Evolutionary conservation across 768 basidiomycete genomes (phyloP), one percentile per base, ranked within the genome.

Genomic region (Mycena kentingensis): DNA sequence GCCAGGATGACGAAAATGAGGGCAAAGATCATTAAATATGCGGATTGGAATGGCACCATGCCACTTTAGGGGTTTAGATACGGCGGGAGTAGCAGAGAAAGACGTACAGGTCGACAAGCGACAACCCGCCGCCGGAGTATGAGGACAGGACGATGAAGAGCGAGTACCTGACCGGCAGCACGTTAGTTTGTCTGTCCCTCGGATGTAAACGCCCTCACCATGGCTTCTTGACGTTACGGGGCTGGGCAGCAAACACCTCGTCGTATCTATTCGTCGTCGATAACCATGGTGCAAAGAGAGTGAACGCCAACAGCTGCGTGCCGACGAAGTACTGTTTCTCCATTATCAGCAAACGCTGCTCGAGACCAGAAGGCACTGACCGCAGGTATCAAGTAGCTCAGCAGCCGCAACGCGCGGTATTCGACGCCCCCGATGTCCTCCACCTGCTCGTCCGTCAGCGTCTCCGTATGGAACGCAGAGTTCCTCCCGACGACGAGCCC

Each of bases 341-440:
- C n/a, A n/a, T n/a, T n/a, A n/a, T n/a, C n/a, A n/a, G n/a, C n/a
- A n/a, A n/a, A n/a, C n/a, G n/a, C n/a, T n/a, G 21, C 38, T 42
- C 24, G 21, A 29, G 18, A n/a, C 41, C 10, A 25, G 24, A 18
- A 7, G 27, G 7, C 21, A 67, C 76, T 46, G 50, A 81, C 80
- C 16, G 66, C 31, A 29, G 79, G 78, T 11, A 81, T 73, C 8
- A 81, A 55, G 60, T 75, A 81, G 52, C 75, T 80, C 58, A 81
- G 65, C 50, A 80, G 52, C 46, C 73, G 72, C 58, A 90, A 66
- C 3, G 87, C 85, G 3, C 82, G 69, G 65, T 85, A 90, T 69
- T 93, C 90, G 21, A 87, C 80, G 0, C 89, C 89, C 3, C 89
- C 88, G 16, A 93, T 68, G 56, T 84, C 77, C 63, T 90, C 88